A percentile compares a stretch with the other conserved stretches of the same genome.
Evolutionary conservation across 2,329 filamentous ascomycete genomes (phyloP).

Genomic region (Colletotrichum caudatum): DNA sequence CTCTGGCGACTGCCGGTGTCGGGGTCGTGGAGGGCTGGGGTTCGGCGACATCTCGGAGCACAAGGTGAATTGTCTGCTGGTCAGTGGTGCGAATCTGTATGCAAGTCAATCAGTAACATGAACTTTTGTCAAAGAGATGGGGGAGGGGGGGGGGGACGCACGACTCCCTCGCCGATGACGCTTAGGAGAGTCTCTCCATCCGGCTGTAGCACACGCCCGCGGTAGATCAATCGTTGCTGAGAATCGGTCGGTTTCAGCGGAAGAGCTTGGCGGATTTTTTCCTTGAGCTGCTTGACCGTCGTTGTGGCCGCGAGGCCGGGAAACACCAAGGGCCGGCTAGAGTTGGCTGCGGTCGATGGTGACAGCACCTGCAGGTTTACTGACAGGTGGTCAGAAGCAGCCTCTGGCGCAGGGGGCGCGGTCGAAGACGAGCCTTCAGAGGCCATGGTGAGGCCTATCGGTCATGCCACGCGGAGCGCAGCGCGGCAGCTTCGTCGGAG

Average conservation of each 20-base stretch:
- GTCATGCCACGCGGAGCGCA: constrained; percentile 38
- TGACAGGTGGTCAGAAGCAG: constrained; percentile 50
- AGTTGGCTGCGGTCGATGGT: constrained; percentile 62
- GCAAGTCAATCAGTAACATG: constrained; percentile 37
- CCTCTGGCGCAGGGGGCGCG: constrained; percentile 45
- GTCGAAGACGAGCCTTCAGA: constrained; percentile 49
- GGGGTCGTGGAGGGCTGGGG: constrained; percentile 44
- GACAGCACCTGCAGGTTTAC: constrained; percentile 71
- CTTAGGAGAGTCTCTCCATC: constrained; percentile 68
- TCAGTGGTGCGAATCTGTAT: constrained; percentile 45
- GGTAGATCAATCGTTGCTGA: constrained; percentile 70
- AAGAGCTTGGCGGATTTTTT: constrained; percentile 66
- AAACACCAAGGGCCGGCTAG: constrained; percentile 64
- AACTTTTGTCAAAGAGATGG: constrained; percentile 15
- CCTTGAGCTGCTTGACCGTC: constrained; percentile 69
- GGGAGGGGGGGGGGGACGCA: constrained; percentile 49
- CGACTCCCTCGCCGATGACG: constrained; percentile 67
- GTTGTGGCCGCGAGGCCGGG: constrained; percentile 61
- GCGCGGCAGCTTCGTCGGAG: constrained; percentile 35
- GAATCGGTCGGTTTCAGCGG: constrained; percentile 64
- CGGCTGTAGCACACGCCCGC: constrained; percentile 66
- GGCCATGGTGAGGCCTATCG: constrained; percentile 52
- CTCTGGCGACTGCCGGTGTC: constrained; percentile 44
- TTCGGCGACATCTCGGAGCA: constrained; percentile 58
- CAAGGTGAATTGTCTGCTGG: constrained; percentile 66